Percentiles rank a stretch among this genome's conserved stretches.
phyloP scores from a whole-genome alignment of 148 eudicot species.

The Selenicereus undatus region DNA sequence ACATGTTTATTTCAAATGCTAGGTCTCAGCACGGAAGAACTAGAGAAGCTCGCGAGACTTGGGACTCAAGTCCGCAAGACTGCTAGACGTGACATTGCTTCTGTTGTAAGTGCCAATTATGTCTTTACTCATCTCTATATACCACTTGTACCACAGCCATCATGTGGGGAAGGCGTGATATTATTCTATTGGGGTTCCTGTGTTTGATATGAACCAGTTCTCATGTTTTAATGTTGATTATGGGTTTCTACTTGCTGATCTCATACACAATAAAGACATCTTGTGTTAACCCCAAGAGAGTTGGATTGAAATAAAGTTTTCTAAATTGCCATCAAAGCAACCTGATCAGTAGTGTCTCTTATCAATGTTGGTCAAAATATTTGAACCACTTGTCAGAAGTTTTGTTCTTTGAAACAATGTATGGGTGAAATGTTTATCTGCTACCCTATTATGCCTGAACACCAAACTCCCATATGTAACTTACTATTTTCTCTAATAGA shows the following conservation, averaged over 20 bases:
- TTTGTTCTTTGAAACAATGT: background rate
- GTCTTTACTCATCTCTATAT: background rate
- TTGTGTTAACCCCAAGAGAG: background rate
- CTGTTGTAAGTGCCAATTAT: constrained; percentile 60
- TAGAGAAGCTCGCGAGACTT: constrained; percentile 71
- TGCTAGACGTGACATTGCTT: constrained; percentile 95
- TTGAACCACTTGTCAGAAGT: background rate
- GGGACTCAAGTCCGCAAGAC: constrained; percentile 76
- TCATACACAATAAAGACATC: background rate
- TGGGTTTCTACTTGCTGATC: background rate
- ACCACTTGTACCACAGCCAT: background rate
- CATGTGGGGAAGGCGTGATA: background rate
- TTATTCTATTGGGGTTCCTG: background rate
- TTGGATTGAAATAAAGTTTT: background rate
- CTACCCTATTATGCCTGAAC: background rate
- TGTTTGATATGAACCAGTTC: background rate
- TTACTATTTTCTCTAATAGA: background rate
- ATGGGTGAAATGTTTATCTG: background rate
- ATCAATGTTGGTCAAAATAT: background rate
- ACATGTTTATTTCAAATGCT: constrained; percentile 3
- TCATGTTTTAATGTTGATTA: background rate
- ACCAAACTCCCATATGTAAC: background rate
- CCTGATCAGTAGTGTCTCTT: background rate
- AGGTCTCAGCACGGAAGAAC: constrained; percentile 71
- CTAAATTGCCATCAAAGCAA: background rate